Percentiles rank a stretch among this genome's conserved stretches.
Evolutionary conservation across 495 filamentous ascomycete genomes (phyloP).

Genomic region (Hypoxylon cercidicola): DNA sequence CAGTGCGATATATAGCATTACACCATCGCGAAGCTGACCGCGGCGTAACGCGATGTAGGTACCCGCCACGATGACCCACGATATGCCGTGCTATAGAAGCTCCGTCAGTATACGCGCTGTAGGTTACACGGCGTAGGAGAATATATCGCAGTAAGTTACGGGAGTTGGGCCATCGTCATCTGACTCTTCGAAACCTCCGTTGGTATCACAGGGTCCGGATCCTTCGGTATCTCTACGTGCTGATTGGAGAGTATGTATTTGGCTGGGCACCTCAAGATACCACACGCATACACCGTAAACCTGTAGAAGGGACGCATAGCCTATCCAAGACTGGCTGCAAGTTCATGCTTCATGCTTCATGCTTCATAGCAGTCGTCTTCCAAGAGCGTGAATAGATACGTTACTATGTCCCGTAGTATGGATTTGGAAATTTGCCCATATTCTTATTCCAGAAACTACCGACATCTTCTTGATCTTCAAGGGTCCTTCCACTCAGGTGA

Average conservation of each 20-base stretch:
- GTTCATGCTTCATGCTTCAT: conserved; percentile 3
- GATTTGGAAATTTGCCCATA: neutral
- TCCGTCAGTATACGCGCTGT: conserved; percentile 1
- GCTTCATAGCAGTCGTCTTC: neutral
- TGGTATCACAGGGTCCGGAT: conserved; percentile 21
- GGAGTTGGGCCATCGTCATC: conserved; percentile 29
- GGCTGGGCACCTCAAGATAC: conserved; percentile 7
- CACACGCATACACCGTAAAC: conserved; percentile 18
- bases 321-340: neutral
- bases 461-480: neutral
- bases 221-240: conserved; percentile 17
- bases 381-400: neutral
- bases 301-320: conserved; percentile 9
- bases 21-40: conserved; percentile 13
- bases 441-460: neutral
- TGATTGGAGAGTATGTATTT: conserved; percentile 19
- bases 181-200: conserved; percentile 19
- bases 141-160: conserved; percentile 28
- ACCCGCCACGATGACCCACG: conserved; percentile 31
- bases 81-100: conserved; percentile 14
- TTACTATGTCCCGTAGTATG: no score
- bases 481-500: neutral
- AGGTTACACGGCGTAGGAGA: conserved; percentile 23
- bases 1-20: conserved; percentile 22
- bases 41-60: conserved; percentile 36